A percentile compares a stretch with the other conserved stretches of the same genome.
Conservation (phyloP, 495 filamentous ascomycete species). For the Sordaria brevicollis region DNA sequence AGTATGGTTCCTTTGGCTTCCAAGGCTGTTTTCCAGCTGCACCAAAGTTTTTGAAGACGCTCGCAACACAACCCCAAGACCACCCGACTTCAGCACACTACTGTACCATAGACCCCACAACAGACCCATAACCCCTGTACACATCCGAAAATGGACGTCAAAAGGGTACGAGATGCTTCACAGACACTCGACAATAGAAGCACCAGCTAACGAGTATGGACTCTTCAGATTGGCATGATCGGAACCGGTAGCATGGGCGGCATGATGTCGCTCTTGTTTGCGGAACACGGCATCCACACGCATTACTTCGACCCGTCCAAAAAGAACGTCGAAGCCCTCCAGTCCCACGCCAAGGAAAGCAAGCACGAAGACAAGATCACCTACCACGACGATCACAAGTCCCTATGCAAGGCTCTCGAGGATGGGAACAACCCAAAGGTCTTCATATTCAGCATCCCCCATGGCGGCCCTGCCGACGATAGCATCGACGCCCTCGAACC, state of each 20-base stretch:
- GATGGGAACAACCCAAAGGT: constrained; percentile 15
- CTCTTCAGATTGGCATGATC: not conserved
- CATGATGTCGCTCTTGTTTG: constrained; percentile 2
- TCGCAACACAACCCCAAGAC: not conserved
- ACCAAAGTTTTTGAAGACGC: not conserved
- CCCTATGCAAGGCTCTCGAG: not conserved
- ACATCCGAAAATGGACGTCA: not conserved
- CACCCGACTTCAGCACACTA: not conserved
- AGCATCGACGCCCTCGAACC: constrained; percentile 50
- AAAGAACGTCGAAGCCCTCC: constrained; percentile 13
- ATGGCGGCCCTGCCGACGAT: constrained; percentile 56
- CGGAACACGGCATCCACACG: constrained; percentile 22
- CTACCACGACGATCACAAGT: not conserved
- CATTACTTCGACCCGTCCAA: constrained; percentile 17
- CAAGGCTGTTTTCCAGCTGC: not conserved
- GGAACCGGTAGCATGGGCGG: not conserved
- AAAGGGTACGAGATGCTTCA: not conserved
- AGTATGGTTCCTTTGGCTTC: not conserved
- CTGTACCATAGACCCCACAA: not conserved
- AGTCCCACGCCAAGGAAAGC: not conserved
- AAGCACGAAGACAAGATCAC: not conserved
- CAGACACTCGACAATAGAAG: not conserved
- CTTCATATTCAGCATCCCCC: constrained; percentile 56
- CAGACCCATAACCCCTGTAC: not conserved
- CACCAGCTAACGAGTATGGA: not conserved